Base-by-base conservation (phyloP, 129 eudicot genomes). In the Ambrosia trifida region DNA sequence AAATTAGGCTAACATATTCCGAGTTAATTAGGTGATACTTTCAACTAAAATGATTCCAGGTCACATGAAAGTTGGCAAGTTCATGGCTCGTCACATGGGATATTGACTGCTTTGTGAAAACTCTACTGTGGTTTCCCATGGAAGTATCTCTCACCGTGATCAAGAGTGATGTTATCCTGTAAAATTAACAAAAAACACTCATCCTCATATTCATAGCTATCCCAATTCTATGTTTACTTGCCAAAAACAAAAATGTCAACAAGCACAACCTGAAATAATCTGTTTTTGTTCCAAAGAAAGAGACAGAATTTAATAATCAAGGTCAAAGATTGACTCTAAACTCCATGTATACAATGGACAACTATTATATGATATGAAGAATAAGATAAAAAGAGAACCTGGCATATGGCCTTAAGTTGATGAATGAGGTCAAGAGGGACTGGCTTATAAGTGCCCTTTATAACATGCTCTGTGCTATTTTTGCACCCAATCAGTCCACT, bases 101-200 rank as follows among this genome's bases (percentile, higher is more conserved):
- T 84, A 80, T 95, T 90, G 67, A 88, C 80, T 49, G 99, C 94
- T 74, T 84, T 95, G 84, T 95, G 99, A 65, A 95, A 95, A 83
- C 97, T 95, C 86, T 88, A 84, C 46, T 88, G 99, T 66, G 99
- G 99, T 83, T 86, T 95, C 68, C 99, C 99, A 79, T 95, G 97
- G 66, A 84, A 88, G 75, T 80, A 70, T 73, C 97, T 90, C 76
- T 90, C 99, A 18, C 90, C 91, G 65, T 87, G 76, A 70, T 95
- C 99, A 71, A 82, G n/a, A 40, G 96, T 83, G 87, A 93, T 80
- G 43, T 85, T 83, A 35, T 89, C 96, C 96, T 90, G 81, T 35
- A 53, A 43, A 61, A 56, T 20, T 19, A 41, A 64, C 38, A 61
- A 30, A 44, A 59, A 59, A 43, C n/a, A 73, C 5, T 19, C 43